Evolutionary conservation across 2,329 filamentous ascomycete genomes (phyloP), one percentile per base, ranked within the genome.

Genomic region (Fonsecaea pugnacius): DNA sequence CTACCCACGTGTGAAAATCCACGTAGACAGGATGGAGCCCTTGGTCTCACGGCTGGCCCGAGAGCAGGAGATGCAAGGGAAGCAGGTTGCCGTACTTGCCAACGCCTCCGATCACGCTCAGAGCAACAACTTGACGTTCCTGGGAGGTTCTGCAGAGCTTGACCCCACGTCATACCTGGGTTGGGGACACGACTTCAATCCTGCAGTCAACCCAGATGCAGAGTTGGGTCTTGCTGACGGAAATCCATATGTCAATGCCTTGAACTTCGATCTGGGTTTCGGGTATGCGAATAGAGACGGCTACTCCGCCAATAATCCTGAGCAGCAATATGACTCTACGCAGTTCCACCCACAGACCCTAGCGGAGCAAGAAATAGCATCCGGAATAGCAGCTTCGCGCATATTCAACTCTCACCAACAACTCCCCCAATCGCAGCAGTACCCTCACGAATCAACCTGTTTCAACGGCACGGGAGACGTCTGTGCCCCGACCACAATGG

Each of bases 1-100:
- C 10, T 50, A 51, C 12, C 56, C 57, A 6, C 53, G 58, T 4
- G 50, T 68, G 46, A 63, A 66, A 27, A 58, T 69, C 43, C 65
- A 63, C 24, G 59, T 69, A 27, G 59, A 63, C 14, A 62, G 59
- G 30, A 67, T 67, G 46, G 58, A 63, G 16, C 59, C 65, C 14
- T 24, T 67, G 6, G 65, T 67, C 7, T 57, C 63, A 36, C 58
- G 67, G 10, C 53, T 69, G 27, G 65, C 67, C 3, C 43, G 21
- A 48, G 43, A 48, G 21, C 43, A 18, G 9, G 21, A 48, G 10
- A 27, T 14, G 18, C 1, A 6, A 21, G 12, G 40, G 6, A 4
- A 24, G 9, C 43, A 48, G 8, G 43, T 12, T 21, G 43, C 10
- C 6, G 21, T 48, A 4, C 21, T 27, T 5, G 5, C 21, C 9